Conservation (phyloP, 2,329 filamentous ascomycete genomes). For the Claviceps sp. region DNA sequence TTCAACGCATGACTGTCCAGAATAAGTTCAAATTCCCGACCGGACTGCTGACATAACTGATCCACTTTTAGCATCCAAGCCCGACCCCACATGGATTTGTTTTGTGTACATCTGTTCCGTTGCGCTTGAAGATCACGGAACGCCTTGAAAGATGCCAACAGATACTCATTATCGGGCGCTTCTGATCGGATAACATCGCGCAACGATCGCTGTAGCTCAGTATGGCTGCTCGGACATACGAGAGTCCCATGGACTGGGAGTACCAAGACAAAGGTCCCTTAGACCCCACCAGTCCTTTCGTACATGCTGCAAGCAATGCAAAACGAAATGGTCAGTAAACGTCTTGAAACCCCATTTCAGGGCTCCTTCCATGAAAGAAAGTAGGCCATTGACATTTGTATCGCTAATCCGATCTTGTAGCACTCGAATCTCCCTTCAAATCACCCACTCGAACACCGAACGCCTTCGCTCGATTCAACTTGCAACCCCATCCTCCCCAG, state of each 20-base stretch:
- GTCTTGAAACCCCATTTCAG: not conserved
- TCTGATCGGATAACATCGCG: not conserved
- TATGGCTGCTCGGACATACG: slow-evolving; percentile 43
- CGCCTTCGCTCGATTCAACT: slow-evolving; percentile 22
- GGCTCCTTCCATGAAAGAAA: no score
- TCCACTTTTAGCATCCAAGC: not conserved
- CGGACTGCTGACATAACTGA: slow-evolving; percentile 17
- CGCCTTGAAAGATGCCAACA: not conserved
- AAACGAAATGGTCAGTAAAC: slow-evolving; percentile 28
- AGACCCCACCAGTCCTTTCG: slow-evolving; percentile 49
- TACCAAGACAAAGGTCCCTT: slow-evolving; percentile 44
- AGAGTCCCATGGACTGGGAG: slow-evolving; percentile 55
- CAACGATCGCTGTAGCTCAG: not conserved
- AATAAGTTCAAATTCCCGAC: no score
- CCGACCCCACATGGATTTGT: slow-evolving; percentile 14
- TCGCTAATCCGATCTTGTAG: slow-evolving; percentile 15
- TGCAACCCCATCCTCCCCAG: slow-evolving; percentile 24
- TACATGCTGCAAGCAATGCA: slow-evolving; percentile 32
- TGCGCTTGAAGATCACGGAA: slow-evolving; percentile 13
- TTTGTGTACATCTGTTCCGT: slow-evolving; percentile 19
- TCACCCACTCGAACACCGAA: slow-evolving; percentile 17
- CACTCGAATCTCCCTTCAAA: slow-evolving; percentile 26
- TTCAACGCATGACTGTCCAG: not conserved
- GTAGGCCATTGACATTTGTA: not conserved
- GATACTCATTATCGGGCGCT: not conserved